Evolutionary conservation across 2,329 filamentous ascomycete genomes (phyloP).

Genomic region (Ciborinia camelliae): DNA sequence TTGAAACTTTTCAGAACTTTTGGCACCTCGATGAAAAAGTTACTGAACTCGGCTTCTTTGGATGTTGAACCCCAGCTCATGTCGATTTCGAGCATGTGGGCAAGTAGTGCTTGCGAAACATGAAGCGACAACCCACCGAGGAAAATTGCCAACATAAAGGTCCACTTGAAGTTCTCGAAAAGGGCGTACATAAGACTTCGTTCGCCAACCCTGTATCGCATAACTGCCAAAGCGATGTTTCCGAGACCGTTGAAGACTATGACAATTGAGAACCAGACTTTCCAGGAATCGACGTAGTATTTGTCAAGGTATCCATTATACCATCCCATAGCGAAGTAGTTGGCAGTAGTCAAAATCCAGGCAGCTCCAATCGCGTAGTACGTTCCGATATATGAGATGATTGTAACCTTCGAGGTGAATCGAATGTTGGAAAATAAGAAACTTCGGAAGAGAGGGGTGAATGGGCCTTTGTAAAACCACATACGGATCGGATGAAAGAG

Average conservation of each 20-base stretch:
- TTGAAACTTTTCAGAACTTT: conserved; percentile 74
- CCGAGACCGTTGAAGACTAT: conserved; percentile 74
- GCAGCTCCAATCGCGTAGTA: conserved; percentile 76
- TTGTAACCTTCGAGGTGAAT: conserved; percentile 71
- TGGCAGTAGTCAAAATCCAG: conserved; percentile 68
- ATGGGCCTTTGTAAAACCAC: conserved; percentile 71
- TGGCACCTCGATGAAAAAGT: conserved; percentile 82
- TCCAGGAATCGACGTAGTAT: conserved; percentile 76
- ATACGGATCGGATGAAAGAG: conserved; percentile 74
- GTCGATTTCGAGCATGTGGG: conserved; percentile 81
- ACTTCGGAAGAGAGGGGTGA: conserved; percentile 72
- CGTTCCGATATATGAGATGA: conserved; percentile 74
- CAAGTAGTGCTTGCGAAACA: conserved; percentile 72
- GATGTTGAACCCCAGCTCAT: conserved; percentile 84
- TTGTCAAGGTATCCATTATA: conserved; percentile 74
- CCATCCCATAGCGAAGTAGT: conserved; percentile 76
- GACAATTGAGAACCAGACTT: conserved; percentile 77
- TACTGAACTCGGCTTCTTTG: conserved; percentile 77
- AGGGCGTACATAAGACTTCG: conserved; percentile 54
- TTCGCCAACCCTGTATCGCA: conserved; percentile 70
- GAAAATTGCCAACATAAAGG: conserved; percentile 72
- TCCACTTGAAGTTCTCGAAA: conserved; percentile 70
- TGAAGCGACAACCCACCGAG: conserved; percentile 78
- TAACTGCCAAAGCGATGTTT: conserved; percentile 67
- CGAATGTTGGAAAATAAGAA: conserved; percentile 73